A percentile compares a stretch with the other conserved stretches of the same genome.
These are phyloP conservation scores for Bruguiera hainesii DNA, from an alignment of 441 rosid species.

Conservation along the genomic window DNA sequence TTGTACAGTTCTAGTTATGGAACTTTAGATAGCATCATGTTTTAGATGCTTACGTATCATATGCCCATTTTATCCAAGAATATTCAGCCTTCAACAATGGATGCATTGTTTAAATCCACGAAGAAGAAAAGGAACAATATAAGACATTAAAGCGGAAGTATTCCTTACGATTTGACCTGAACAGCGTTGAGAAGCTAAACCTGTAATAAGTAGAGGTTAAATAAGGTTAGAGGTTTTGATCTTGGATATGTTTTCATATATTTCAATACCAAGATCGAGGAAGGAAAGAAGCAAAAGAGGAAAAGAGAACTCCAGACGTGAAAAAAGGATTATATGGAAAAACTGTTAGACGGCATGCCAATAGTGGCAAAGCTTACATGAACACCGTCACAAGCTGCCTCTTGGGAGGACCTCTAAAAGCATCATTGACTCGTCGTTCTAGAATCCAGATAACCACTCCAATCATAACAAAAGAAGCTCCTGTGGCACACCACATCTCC, in stretches of 20 bases:
- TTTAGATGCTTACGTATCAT: background rate
- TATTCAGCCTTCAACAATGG: background rate
- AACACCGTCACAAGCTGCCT: slow-evolving; percentile 59
- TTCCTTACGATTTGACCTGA: slow-evolving; percentile 68
- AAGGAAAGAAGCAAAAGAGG: background rate
- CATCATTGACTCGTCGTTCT: slow-evolving; percentile 74
- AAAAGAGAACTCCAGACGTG: background rate
- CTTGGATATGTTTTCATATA: background rate
- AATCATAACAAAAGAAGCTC: slow-evolving; percentile 60
- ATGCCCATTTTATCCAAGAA: background rate
- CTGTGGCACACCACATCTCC: slow-evolving; percentile 60
- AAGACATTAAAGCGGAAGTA: slow-evolving; percentile 12
- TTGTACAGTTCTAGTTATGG: background rate
- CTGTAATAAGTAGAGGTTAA: slow-evolving; percentile 36
- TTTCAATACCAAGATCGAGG: background rate
- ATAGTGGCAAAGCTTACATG: slow-evolving; percentile 37
- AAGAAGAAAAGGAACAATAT: background rate
- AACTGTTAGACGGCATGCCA: background rate
- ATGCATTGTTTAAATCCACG: background rate
- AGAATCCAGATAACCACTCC: slow-evolving; percentile 78
- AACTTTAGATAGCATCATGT: too few species aligned
- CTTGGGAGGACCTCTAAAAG: slow-evolving; percentile 75
- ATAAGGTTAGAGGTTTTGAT: slow-evolving; percentile 12
- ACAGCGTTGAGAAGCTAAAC: slow-evolving; percentile 84
- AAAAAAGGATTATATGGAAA: background rate